These are phyloP conservation scores for Massarina eburnea DNA, from an alignment of 2,329 filamentous ascomycete genomes.

Conservation along the genomic window DNA sequence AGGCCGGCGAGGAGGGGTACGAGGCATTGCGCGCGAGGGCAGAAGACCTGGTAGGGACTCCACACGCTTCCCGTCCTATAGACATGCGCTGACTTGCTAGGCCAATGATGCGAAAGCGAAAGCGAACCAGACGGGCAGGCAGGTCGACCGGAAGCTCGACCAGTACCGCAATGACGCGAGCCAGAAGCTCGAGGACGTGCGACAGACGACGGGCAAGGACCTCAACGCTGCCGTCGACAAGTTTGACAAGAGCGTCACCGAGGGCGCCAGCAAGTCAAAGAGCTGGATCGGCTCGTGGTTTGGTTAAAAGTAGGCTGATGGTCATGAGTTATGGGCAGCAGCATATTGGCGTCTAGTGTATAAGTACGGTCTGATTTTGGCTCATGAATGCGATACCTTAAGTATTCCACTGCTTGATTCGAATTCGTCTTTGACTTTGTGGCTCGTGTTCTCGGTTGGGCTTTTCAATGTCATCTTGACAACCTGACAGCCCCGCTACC, in stretches of 20 bases:
- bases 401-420: neutral
- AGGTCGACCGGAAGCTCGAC: constrained; percentile 59
- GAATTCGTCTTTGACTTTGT: neutral
- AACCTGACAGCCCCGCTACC: neutral
- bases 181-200: constrained; percentile 61
- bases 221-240: constrained; percentile 65
- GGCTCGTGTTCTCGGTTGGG: neutral
- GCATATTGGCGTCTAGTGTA: constrained; percentile 26
- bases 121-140: constrained; percentile 56
- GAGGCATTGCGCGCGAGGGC: constrained; percentile 52
- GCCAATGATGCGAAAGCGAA: constrained; percentile 47
- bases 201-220: constrained; percentile 63
- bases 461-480: neutral
- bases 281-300: constrained; percentile 85
- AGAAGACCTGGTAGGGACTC: constrained; percentile 35
- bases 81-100: constrained; percentile 28
- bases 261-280: constrained; percentile 80
- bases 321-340: constrained; percentile 1
- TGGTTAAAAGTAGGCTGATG: constrained; percentile 53
- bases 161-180: constrained; percentile 58
- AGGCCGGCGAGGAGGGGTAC: constrained; percentile 58
- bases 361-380: constrained; percentile 20
- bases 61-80: too few relatives aligned
- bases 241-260: constrained; percentile 80
- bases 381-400: constrained; percentile 14